Conservation (phyloP, 116 monocot species). For the Phalaenopsis hybrid region DNA sequence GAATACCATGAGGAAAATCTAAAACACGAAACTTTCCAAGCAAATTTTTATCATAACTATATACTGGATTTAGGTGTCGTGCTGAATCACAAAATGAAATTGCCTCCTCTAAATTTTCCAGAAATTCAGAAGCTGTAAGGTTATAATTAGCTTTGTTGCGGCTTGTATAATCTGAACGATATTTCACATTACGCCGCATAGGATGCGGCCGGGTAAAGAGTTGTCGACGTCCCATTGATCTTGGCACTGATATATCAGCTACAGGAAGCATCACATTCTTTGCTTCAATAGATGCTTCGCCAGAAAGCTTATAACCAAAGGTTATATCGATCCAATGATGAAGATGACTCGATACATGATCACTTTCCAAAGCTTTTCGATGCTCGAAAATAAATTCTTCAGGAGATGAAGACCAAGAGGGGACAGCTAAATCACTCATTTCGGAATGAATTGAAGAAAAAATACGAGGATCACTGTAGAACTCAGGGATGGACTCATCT, state of each 20-base stretch:
- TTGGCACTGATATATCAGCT: conserved; percentile 60
- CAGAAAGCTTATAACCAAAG: conserved; percentile 92
- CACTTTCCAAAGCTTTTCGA: conserved; percentile 80
- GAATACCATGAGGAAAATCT: conserved; percentile 1
- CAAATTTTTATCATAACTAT: conserved; percentile 28
- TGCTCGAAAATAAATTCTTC: conserved; percentile 89
- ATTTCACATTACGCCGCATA: conserved; percentile 30
- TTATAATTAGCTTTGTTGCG: conserved; percentile 14
- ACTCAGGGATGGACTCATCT: conserved; percentile 98
- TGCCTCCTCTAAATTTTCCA: conserved; percentile 76
- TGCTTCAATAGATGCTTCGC: conserved; percentile 64
- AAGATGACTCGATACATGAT: conserved; percentile 65
- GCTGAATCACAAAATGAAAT: conserved; percentile 56
- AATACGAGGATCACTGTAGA: conserved; percentile 79
- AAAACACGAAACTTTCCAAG: conserved; percentile 7
- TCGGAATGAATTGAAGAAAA: conserved; percentile 78
- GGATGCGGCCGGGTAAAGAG: conserved; percentile 87
- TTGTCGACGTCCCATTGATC: conserved; percentile 68
- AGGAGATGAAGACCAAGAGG: conserved; percentile 74
- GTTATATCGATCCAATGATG: conserved; percentile 99
- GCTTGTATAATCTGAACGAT: conserved; percentile 7
- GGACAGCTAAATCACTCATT: conserved; percentile 87
- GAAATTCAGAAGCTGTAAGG: conserved; percentile 31
- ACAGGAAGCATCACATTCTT: conserved; percentile 91
- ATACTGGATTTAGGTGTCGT: conserved; percentile 47